A percentile compares a stretch with the other conserved stretches of the same genome.
Conservation (phyloP, 768 basidiomycete species). For the Pulveroboletus ravenelii region DNA sequence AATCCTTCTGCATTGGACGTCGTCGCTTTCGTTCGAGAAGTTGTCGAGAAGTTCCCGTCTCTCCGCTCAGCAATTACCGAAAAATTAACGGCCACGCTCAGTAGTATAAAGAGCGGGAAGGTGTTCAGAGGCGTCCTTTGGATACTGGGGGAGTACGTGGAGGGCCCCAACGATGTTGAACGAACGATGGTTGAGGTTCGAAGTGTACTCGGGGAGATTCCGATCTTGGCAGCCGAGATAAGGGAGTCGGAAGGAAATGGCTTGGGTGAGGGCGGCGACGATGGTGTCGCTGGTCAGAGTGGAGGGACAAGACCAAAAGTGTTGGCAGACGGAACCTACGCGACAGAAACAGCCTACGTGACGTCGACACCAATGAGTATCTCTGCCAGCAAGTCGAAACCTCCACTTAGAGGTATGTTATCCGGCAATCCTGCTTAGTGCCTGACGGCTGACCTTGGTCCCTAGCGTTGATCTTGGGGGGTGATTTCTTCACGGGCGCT, state of each 20-base stretch:
- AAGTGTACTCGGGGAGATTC: conserved; percentile 91
- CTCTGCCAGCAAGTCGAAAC: conserved; percentile 87
- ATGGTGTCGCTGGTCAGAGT: conserved; percentile 35
- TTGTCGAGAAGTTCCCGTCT: conserved; percentile 94
- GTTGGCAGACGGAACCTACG: conserved; percentile 95
- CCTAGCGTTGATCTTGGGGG: conserved; percentile 79
- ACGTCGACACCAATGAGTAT: conserved; percentile 55
- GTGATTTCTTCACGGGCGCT: conserved; percentile 95
- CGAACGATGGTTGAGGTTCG: conserved; percentile 73
- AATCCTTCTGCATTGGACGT: conserved; percentile 96
- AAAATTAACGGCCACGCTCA: conserved; percentile 75
- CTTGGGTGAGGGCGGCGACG: conserved; percentile 44
- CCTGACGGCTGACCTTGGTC: background rate
- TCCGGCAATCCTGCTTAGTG: background rate
- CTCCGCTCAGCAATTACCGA: conserved; percentile 79
- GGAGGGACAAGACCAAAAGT: conserved; percentile 64
- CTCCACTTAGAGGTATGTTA: conserved; percentile 73
- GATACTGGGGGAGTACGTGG: conserved; percentile 97
- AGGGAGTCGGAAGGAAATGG: conserved; percentile 59
- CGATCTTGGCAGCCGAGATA: conserved; percentile 90
- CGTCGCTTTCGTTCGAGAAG: conserved; percentile 84
- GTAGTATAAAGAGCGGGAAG: conserved; percentile 92
- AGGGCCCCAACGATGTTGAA: conserved; percentile 60
- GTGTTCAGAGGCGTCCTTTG: conserved; percentile 95
- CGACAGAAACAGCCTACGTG: conserved; percentile 89